Percentiles rank a stretch among this genome's conserved stretches.
phyloP scores from a whole-genome alignment of 345 rosid species.

The Brassica cretica region DNA sequence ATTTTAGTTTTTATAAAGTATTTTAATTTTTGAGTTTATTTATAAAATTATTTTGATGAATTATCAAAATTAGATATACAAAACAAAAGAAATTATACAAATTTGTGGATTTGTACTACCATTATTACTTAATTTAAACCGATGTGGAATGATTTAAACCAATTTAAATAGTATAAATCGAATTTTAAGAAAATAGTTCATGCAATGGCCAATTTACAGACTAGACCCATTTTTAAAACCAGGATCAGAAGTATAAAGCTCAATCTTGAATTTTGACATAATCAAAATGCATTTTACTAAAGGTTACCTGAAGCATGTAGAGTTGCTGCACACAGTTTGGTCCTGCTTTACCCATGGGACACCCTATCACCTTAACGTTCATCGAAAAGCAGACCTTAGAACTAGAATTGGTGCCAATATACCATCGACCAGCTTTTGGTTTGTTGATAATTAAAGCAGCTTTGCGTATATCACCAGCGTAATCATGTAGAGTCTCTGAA shows the following conservation, averaged over 20 bases:
- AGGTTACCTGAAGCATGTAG: slow-evolving; percentile 68
- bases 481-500: slow-evolving; percentile 62
- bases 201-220: neutral
- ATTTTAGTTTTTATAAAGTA: too few species aligned
- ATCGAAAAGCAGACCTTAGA: slow-evolving; percentile 69
- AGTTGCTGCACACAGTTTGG: slow-evolving; percentile 61
- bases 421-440: slow-evolving; percentile 87
- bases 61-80: too few species aligned
- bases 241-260: slow-evolving; percentile 1
- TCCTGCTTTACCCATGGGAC: slow-evolving; percentile 87
- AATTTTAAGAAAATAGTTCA: too few species aligned
- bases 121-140: too few species aligned
- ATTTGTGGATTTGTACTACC: too few species aligned
- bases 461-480: slow-evolving; percentile 57
- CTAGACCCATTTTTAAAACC: neutral
- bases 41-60: too few species aligned
- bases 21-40: too few species aligned
- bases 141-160: too few species aligned
- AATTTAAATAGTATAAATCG: too few species aligned
- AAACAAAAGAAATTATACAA: too few species aligned
- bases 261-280: slow-evolving; percentile 19
- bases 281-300: neutral
- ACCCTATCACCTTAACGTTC: slow-evolving; percentile 56
- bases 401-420: slow-evolving; percentile 41
- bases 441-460: slow-evolving; percentile 56